Evolutionary conservation across 169 alveolate species (phyloP), one percentile per base, ranked within the genome.

Genomic region (Cryptosporidium canis): DNA sequence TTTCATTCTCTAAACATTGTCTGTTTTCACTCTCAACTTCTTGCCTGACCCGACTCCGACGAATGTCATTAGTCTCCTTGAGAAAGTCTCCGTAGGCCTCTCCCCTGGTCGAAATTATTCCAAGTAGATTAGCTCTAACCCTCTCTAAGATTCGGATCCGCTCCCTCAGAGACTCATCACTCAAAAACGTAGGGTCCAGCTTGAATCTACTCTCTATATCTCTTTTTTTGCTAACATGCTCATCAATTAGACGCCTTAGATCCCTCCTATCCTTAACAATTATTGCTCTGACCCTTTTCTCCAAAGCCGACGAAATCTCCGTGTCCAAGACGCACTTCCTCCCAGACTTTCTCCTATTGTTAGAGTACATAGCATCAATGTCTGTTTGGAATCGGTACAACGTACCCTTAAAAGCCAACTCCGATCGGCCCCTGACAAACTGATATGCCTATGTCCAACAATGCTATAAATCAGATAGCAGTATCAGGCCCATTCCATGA

Each of bases 251-350:
- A 51, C 35, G 24, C 24, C 16, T 55, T 31, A 77, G 61, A 8
- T 77, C 55, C 5, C 14, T n/a, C 44, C 87, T 77, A 33, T 77
- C 87, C 27, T 56, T 12, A 9, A 55, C 66, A 12, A 77, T 58
- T 27, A n/a, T 63, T 24, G 41, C 45, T 35, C 87, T 53, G 48
- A 77, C 41, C 45, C 64, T 55, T 21, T 37, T 39, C 61, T 77
- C 71, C 27, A 77, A 43, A 31, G 3, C 58, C 12, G 56, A 18
- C 0, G 87, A 44, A 43, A 61, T 24, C 1, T 77, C 87, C 6
- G 48, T 58, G 41, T 77, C 87, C 21, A 77, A 77, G 12, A 77
- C 72, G 66, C 58, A 77, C 8, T 61, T 55, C 24, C 77, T 77
- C 7, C 68, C 71, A 39, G 87, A 21, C 44, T 61, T 77, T 33